These are phyloP conservation scores for Backusella luteola DNA, from an alignment of 192 early-diverging fungal genomes.

Conservation along the genomic window DNA sequence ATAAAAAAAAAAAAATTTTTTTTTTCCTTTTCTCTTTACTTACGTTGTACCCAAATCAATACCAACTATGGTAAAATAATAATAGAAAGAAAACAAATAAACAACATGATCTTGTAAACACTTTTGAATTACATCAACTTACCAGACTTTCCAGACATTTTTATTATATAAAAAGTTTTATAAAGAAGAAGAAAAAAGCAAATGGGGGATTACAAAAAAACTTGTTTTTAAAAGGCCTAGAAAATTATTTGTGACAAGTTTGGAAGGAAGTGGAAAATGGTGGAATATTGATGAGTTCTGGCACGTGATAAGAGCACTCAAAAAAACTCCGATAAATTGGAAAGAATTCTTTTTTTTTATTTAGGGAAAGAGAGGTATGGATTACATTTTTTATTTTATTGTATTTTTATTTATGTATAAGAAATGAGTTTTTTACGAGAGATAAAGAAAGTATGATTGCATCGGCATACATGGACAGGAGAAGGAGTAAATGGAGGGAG, in stretches of 20 bases:
- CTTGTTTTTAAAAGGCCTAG: constrained; percentile 4
- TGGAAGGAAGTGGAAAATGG: constrained; percentile 21
- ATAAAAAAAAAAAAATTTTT: background rate
- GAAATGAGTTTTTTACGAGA: too few species aligned
- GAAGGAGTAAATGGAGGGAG: too few species aligned
- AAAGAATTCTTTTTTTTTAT: too few species aligned
- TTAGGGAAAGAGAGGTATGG: too few species aligned
- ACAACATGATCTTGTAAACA: background rate
- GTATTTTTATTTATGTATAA: too few species aligned
- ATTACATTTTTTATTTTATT: too few species aligned
- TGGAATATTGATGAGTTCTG: background rate
- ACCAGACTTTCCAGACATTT: constrained; percentile 35
- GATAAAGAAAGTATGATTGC: too few species aligned
- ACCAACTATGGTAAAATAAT: constrained; percentile 27
- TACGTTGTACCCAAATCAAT: constrained; percentile 45
- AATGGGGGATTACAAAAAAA: background rate
- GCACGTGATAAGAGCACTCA: background rate
- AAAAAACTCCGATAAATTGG: background rate
- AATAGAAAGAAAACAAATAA: constrained; percentile 8
- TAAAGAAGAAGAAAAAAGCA: constrained; percentile 13
- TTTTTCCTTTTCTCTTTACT: constrained; percentile 44
- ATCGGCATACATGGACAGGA: too few species aligned
- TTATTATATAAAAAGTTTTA: constrained; percentile 1
- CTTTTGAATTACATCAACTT: background rate
- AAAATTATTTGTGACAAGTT: constrained; percentile 21